phyloP scores from a whole-genome alignment of 1,284 basidiomycete genomes.

The Sporisorium sorghi region DNA sequence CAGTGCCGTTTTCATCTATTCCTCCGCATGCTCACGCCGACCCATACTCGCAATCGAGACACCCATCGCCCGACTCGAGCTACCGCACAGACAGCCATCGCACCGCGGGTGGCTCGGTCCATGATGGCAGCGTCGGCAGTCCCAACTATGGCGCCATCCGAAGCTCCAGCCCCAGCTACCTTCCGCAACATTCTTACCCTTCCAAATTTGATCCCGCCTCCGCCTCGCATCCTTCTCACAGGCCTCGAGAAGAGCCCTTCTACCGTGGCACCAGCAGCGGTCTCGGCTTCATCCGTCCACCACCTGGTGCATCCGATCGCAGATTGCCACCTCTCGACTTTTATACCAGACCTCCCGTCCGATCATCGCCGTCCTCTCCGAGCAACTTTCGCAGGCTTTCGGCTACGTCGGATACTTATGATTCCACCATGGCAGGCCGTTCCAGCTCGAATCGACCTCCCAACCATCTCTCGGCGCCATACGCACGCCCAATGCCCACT shows the following conservation, averaged over 20 bases:
- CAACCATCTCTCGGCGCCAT: slow-evolving; percentile 7
- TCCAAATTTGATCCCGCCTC: slow-evolving; percentile 36
- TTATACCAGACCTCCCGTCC: slow-evolving; percentile 15
- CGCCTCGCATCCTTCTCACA: slow-evolving; percentile 9
- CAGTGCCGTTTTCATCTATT: background rate
- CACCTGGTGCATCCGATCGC: slow-evolving; percentile 20
- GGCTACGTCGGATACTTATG: slow-evolving; percentile 22
- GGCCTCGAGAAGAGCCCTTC: slow-evolving; percentile 32
- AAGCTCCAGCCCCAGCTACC: slow-evolving; percentile 23
- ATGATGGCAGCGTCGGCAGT: slow-evolving; percentile 34
- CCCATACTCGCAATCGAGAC: slow-evolving; percentile 10
- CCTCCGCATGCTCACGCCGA: slow-evolving; percentile 14
- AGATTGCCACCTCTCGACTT: slow-evolving; percentile 38
- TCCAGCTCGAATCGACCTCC: slow-evolving; percentile 9
- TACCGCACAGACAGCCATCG: slow-evolving; percentile 31
- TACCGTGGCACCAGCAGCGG: slow-evolving; percentile 48
- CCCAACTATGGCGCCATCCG: slow-evolving; percentile 19
- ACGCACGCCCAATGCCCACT: slow-evolving; percentile 10
- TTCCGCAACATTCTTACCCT: slow-evolving; percentile 27
- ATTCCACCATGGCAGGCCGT: slow-evolving; percentile 14
- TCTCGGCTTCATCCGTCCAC: slow-evolving; percentile 38
- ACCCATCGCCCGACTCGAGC: slow-evolving; percentile 25
- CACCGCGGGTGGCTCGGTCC: slow-evolving; percentile 12
- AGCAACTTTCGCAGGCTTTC: slow-evolving; percentile 35
- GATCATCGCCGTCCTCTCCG: slow-evolving; percentile 25